Evolutionary conservation across 371 early-diverging fungal species (phyloP), one percentile per base, ranked within the genome.

Genomic region (Mucor mucedo): DNA sequence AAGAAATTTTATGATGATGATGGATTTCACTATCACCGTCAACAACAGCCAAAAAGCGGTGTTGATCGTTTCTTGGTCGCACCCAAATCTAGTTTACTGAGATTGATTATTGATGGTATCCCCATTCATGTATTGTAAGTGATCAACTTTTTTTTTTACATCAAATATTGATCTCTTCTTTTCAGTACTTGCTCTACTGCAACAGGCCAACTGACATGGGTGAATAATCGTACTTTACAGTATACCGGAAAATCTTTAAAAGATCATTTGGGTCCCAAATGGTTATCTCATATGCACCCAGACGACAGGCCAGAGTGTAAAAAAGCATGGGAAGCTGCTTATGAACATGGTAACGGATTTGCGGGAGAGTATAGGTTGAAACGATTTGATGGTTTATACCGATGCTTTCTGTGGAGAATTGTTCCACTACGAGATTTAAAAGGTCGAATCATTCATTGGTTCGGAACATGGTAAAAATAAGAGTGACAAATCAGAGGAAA

Each of bases 101-200:
- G 88, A 3, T 56, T 86, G 35, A 82, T 88, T 35, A 81, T 88
- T 44, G 88, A 88, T 72, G 85, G 85, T 7, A 88, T 86, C 39
- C 76, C 88, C 4, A 85, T 84, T 45, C 85, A 84, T 73, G 86
- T 86, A 29, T 86, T 86, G 87, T 87, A 82, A 81, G 86, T 71
- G 27, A 55, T 21, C 5, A 21, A 0, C 21, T 21, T 21, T 5
- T 30, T 58, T 49, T 55, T 33, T 30, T 1, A 30, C 3, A 41
- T 14, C 21, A 16, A 49, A 50, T n/a, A 9, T 6, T 29, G 2
- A 56, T 4, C 56, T 30, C 14, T 33, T 39, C 14, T 30, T 30
- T 35, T 39, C 62, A 87, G 87, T 52, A 86, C 86, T 10, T 80
- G 80, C 47, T 85, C 88, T 2, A 79, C 84, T 1, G 59, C 63